Evolutionary conservation across 2,329 filamentous ascomycete genomes (phyloP).

Genomic region (Fusarium concolor): DNA sequence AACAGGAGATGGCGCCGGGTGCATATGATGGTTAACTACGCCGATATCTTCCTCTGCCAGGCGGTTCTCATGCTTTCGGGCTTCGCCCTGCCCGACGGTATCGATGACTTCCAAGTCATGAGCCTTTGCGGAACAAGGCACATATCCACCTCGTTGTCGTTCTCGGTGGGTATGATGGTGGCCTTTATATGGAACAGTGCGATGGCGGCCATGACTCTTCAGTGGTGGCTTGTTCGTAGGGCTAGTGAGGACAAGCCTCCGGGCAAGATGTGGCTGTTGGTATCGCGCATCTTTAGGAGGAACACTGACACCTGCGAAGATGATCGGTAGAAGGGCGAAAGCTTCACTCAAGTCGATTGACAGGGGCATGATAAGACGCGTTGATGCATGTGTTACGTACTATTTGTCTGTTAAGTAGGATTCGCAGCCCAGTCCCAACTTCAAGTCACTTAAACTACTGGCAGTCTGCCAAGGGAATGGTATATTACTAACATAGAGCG

Average conservation of each 20-base stretch:
- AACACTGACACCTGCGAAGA: not conserved
- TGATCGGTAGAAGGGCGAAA: not conserved
- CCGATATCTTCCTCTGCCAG: not conserved
- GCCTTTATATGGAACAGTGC: not conserved
- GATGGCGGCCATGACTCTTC: not conserved
- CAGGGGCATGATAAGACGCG: not conserved
- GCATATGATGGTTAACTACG: not conserved
- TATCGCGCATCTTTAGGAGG: not conserved
- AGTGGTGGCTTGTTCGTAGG: not conserved
- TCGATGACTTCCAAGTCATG: not conserved
- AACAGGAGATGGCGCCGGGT: not conserved
- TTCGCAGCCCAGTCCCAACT: no score
- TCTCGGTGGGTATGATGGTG: not conserved
- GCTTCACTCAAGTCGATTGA: rapidly evolving
- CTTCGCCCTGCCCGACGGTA: not conserved
- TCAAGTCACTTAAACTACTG: not conserved
- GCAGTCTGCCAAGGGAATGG: rapidly evolving
- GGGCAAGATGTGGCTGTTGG: not conserved
- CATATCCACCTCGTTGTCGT: rapidly evolving
- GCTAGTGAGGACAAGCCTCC: not conserved
- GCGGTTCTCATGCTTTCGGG: not conserved
- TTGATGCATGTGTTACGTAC: not conserved
- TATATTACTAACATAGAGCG: not conserved
- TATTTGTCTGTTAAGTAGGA: no score
- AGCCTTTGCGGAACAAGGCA: not conserved